Evolutionary conservation across 1,139 yeast genomes (phyloP).

Genomic region (Hyphopichia burtonii): DNA sequence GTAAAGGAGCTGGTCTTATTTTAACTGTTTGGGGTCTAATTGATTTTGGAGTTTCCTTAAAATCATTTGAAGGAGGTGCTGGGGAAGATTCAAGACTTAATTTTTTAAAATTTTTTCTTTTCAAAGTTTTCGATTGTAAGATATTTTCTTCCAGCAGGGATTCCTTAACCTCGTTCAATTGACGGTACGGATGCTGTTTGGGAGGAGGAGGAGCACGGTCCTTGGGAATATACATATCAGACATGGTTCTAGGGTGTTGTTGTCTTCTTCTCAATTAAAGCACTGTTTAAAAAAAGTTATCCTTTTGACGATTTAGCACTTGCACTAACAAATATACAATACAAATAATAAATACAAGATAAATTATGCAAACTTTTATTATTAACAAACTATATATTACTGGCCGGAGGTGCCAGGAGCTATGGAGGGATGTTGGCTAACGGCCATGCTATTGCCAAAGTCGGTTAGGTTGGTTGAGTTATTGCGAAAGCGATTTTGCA

Average conservation of each 20-base stretch:
- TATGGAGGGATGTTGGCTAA: slow-evolving; percentile 12
- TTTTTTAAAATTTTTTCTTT: slow-evolving; percentile 73
- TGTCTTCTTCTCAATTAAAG: too few relatives aligned
- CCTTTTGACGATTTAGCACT: too few relatives aligned
- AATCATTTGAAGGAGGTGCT: slow-evolving; percentile 8
- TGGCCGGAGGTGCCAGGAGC: slow-evolving; percentile 8
- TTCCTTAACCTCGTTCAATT: slow-evolving; percentile 15
- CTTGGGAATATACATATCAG: too few relatives aligned
- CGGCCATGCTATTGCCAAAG: slow-evolving; percentile 14
- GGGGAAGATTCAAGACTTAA: slow-evolving; percentile 43
- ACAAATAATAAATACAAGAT: neutral
- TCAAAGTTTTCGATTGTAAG: slow-evolving; percentile 57
- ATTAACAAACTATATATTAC: too few relatives aligned
- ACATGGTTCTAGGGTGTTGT: too few relatives aligned
- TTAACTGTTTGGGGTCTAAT: slow-evolving; percentile 15
- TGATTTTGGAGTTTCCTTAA: slow-evolving; percentile 5
- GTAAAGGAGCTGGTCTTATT: slow-evolving; percentile 25
- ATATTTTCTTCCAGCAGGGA: slow-evolving; percentile 14
- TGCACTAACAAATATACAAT: too few relatives aligned
- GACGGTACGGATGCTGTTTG: slow-evolving; percentile 6
- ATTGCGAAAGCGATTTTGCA: neutral
- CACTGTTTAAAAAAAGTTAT: too few relatives aligned
- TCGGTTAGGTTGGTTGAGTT: slow-evolving; percentile 9
- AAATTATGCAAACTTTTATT: too few relatives aligned
- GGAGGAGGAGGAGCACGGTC: too few relatives aligned